Percentiles rank a stretch among this genome's conserved stretches.
phyloP scores from a whole-genome alignment of 176 grass and related monocot genomes.

The Triticum timopheevii region DNA sequence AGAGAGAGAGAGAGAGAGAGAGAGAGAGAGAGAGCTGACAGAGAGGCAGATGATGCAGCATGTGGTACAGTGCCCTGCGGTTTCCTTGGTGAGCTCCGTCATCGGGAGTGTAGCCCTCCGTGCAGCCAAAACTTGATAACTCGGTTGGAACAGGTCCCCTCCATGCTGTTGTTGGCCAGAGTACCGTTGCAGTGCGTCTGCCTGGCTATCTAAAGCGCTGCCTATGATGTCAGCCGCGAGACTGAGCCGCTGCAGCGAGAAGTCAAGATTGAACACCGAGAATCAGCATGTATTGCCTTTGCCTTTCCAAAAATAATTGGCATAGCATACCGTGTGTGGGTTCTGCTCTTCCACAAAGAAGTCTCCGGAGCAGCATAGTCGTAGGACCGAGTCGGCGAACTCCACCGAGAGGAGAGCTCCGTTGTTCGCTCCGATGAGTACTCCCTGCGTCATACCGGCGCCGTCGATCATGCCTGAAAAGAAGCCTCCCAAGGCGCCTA shows the following conservation, averaged over 20 bases:
- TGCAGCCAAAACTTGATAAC: background rate
- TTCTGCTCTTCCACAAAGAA: slow-evolving; percentile 27
- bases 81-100: slow-evolving; percentile 19
- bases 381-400: slow-evolving; percentile 24
- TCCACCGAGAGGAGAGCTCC: slow-evolving; percentile 48
- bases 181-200: background rate
- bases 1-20: too few species aligned
- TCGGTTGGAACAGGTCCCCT: slow-evolving; percentile 1
- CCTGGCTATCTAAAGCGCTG: background rate
- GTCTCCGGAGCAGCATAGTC: slow-evolving; percentile 25
- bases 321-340: slow-evolving; percentile 27
- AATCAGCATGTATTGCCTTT: background rate
- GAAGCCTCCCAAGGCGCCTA: slow-evolving; percentile 43
- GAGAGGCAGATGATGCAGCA: slow-evolving; percentile 59
- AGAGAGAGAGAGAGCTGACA: background rate
- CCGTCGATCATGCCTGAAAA: slow-evolving; percentile 32
- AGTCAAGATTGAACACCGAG: background rate
- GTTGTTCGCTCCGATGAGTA: slow-evolving; percentile 29
- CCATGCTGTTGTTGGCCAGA: background rate
- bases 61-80: background rate
- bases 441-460: slow-evolving; percentile 40
- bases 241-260: too few species aligned
- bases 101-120: slow-evolving; percentile 47
- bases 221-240: slow-evolving; percentile 31
- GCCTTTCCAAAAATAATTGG: too few species aligned